Conservation (phyloP, 768 basidiomycete species). For the Hysterangium stoloniferum region DNA sequence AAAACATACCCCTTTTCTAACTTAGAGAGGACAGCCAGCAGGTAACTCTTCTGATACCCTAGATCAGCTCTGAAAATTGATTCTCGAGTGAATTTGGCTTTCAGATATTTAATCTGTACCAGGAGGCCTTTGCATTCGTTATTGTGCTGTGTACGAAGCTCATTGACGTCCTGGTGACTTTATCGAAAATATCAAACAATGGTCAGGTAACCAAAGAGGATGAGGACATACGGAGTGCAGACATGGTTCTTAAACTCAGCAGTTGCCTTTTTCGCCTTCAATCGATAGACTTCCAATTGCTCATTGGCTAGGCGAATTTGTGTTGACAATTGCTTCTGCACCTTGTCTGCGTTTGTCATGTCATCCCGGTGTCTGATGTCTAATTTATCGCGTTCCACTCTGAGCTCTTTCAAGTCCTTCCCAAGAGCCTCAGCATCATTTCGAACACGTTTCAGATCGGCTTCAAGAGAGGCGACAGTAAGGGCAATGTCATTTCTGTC, state of each 20-base stretch:
- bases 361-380: conserved; percentile 41
- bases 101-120: conserved; percentile 85
- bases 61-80: conserved; percentile 68
- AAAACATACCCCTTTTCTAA: conserved; percentile 60
- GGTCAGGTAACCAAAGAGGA: not conserved
- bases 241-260: conserved; percentile 48
- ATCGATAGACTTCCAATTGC: conserved; percentile 50
- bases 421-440: conserved; percentile 74
- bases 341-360: conserved; percentile 34
- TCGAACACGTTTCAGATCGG: conserved; percentile 67
- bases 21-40: conserved; percentile 62
- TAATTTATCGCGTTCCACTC: conserved; percentile 57
- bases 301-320: conserved; percentile 62
- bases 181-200: conserved; percentile 23
- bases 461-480: conserved; percentile 60
- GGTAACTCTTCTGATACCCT: conserved; percentile 81
- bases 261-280: conserved; percentile 37
- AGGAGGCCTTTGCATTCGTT: conserved; percentile 87
- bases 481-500: conserved; percentile 61
- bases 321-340: conserved; percentile 58
- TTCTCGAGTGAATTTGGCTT: conserved; percentile 87
- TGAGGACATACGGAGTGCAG: conserved; percentile 47
- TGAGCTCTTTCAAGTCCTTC: conserved; percentile 61
- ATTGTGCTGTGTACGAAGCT: conserved; percentile 61
- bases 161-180: conserved; percentile 45